Percentiles rank a stretch among this genome's conserved stretches.
Evolutionary conservation across 2,329 filamentous ascomycete genomes (phyloP).

Genomic region (Penicillium brevicompactum): DNA sequence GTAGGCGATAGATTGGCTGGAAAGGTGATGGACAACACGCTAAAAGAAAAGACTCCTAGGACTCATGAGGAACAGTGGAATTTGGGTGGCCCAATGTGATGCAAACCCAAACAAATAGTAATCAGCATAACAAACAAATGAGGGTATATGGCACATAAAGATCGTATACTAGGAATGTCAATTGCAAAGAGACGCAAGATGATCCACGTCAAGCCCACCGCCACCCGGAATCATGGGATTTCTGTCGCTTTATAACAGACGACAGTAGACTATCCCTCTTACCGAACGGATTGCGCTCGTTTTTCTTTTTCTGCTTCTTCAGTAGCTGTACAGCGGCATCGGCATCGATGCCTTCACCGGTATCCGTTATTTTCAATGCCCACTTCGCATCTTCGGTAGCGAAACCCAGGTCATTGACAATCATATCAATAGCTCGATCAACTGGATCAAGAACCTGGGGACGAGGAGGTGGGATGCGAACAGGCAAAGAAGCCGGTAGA

Average conservation of each 20-base stretch:
- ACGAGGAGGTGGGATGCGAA: constrained; percentile 11
- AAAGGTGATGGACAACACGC: not conserved
- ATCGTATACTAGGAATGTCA: not conserved
- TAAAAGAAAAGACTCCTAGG: not conserved
- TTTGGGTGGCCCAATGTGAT: no score
- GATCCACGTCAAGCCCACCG: constrained; percentile 37
- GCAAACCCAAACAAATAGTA: not conserved
- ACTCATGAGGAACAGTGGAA: no score
- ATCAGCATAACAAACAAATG: not conserved
- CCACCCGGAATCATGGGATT: constrained; percentile 37
- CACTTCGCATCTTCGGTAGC: constrained; percentile 56
- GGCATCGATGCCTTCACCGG: constrained; percentile 60
- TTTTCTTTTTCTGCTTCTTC: constrained; percentile 41
- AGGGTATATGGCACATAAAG: constrained; percentile 6
- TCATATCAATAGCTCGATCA: constrained; percentile 58
- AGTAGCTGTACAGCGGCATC: constrained; percentile 61
- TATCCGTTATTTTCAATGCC: constrained; percentile 62
- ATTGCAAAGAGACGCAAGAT: not conserved
- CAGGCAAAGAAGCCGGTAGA: constrained; percentile 17
- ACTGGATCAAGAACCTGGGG: constrained; percentile 53
- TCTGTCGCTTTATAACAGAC: constrained; percentile 28
- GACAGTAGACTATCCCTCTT: constrained; percentile 23
- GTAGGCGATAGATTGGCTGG: no score
- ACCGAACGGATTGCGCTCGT: constrained; percentile 17
- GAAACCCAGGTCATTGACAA: constrained; percentile 63